Evolutionary conservation across 2,329 filamentous ascomycete species (phyloP), one percentile per base, ranked within the genome.

Genomic region (Colletotrichum chlorophyti): DNA sequence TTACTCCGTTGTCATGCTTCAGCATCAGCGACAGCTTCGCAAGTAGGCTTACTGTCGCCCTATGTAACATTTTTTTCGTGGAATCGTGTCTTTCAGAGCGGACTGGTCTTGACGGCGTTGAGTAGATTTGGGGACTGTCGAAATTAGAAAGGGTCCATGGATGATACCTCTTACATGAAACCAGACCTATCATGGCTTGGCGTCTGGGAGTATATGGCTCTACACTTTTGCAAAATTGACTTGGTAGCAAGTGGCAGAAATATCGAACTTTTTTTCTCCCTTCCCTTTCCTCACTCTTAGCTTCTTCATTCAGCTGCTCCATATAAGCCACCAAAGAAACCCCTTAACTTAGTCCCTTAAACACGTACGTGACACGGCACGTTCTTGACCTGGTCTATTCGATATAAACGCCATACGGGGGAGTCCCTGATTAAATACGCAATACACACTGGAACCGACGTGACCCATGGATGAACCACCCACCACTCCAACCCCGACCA

Each of bases 1-100:
- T 14, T 82, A 81, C 64, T 82, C 78, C 0, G 62, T 76, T 19
- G 72, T 79, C 5, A 81, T 82, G 78, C 69, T 80, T 24, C 75
- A 75, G 60, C 72, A 79, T 60, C 75, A 76, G 24, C 38, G 40
- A 31, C 35, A 40, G 17, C 54, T 48, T 31, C 24, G 32, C 43
- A 66, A 63, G 58, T 57, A 62, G 27, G 5, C 11, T 15, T 6
- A 9, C 5, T 21, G 12, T 21, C 31, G 21, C 10, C 21, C 46
- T 58, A 50, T 58, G 55, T 53, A 50, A 34, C 23, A 43, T 23
- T 41, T 35, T 19, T n/a, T n/a, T n/a, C n/a, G n/a, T 10, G n/a
- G 15, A 29, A 37, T 31, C 5, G 23, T 35, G 40, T 31, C 21
- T 47, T 54, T 50, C 50, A 24, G 19, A 38, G 41, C 43, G 46